phyloP scores from a whole-genome alignment of 768 basidiomycete species.

The Mycena capillaripes region DNA sequence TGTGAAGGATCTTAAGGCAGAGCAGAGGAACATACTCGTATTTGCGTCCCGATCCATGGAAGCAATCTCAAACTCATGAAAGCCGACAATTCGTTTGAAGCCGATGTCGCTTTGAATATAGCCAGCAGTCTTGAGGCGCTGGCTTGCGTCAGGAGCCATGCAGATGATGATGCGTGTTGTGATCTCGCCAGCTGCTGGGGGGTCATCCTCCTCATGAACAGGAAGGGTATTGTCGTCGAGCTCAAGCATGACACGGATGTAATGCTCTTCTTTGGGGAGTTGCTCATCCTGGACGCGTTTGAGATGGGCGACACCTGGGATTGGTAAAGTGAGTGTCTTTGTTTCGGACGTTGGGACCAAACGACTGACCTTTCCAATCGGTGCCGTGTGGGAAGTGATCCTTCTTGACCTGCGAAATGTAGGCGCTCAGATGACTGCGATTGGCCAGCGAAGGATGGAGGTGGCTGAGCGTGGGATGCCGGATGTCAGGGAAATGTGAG shows the following conservation, averaged over 20 bases:
- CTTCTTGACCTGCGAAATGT: neutral
- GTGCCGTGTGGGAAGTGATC: neutral
- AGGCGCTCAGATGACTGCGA: neutral
- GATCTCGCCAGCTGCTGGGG: neutral
- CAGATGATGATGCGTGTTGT: neutral
- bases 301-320: too few relatives aligned
- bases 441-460: constrained; percentile 2
- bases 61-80: neutral
- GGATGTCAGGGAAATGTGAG: neutral
- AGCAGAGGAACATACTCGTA: neutral
- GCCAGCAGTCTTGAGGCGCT: neutral
- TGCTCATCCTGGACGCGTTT: neutral
- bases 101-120: neutral
- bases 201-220: neutral
- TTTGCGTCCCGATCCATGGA: neutral
- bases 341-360: neutral
- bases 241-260: neutral
- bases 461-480: neutral
- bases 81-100: neutral
- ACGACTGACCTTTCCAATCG: neutral
- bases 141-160: neutral
- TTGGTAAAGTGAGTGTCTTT: too few relatives aligned
- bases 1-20: too few relatives aligned
- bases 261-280: neutral
- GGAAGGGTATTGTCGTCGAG: neutral